Percentiles rank a stretch among this genome's conserved stretches.
Evolutionary conservation across 805 yeast genomes (phyloP).

Genomic region (Ogataea methanolica): DNA sequence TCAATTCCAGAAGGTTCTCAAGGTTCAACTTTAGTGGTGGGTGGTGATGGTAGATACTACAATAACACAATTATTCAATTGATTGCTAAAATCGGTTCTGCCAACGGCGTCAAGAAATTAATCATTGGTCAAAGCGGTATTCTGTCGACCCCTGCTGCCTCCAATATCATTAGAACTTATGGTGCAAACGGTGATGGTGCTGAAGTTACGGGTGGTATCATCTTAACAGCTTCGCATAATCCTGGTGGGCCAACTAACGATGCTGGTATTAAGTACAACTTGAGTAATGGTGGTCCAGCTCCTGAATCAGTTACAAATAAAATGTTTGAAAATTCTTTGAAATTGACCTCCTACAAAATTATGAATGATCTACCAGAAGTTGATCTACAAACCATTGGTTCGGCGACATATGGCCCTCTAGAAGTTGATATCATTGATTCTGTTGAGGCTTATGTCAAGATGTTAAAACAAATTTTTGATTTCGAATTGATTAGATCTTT

Average conservation of each 20-base stretch:
- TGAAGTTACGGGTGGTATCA: conserved; percentile 85
- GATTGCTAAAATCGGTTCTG: conserved; percentile 82
- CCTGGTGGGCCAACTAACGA: conserved; percentile 96
- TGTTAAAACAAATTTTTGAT: conserved; percentile 84
- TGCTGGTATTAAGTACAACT: conserved; percentile 91
- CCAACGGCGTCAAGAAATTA: conserved; percentile 81
- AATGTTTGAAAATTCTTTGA: conserved; percentile 67
- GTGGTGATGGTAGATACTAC: conserved; percentile 96
- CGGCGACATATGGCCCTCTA: conserved; percentile 47
- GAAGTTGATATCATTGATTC: conserved; percentile 81
- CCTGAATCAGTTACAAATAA: conserved; percentile 91
- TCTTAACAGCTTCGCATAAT: conserved; percentile 93
- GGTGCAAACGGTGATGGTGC: conserved; percentile 32
- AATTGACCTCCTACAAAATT: conserved; percentile 56
- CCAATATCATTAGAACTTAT: conserved; percentile 79
- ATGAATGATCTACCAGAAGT: conserved; percentile 55
- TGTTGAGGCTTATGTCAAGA: conserved; percentile 68
- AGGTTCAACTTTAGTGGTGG: conserved; percentile 77
- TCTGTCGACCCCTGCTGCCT: conserved; percentile 93
- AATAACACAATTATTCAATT: conserved; percentile 75
- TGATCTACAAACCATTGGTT: conserved; percentile 59
- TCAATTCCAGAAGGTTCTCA: conserved; percentile 87
- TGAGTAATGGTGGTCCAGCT: conserved; percentile 97
- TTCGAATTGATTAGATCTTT: conserved; percentile 75
- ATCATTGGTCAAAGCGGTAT: conserved; percentile 87